Percentiles rank a stretch among this genome's conserved stretches.
phyloP scores from a whole-genome alignment of 768 basidiomycete species.

The Rubroboletus pulcherrimus region DNA sequence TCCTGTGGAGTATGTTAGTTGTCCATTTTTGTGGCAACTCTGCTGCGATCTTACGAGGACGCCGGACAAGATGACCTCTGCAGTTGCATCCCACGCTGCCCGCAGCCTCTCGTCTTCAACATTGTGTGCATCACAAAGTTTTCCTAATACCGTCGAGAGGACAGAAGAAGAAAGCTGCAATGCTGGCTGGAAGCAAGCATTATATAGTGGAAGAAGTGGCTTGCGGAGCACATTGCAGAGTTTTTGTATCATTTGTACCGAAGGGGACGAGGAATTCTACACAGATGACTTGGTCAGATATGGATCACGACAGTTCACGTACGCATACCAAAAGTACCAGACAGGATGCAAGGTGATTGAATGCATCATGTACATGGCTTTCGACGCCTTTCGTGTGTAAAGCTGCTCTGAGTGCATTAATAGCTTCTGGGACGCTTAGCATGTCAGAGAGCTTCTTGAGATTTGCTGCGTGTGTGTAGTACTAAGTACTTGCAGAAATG shows the following conservation, averaged over 20 bases:
- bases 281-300: background rate
- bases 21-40: background rate
- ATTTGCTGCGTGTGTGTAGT: background rate
- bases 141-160: conserved; percentile 39
- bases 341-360: conserved; percentile 41
- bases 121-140: conserved; percentile 30
- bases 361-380: conserved; percentile 31
- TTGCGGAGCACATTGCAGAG: conserved; percentile 41
- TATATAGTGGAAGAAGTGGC: conserved; percentile 44
- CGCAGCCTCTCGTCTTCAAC: conserved; percentile 18
- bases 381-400: conserved; percentile 29
- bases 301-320: background rate
- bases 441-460: conserved; percentile 1
- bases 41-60: conserved; percentile 37
- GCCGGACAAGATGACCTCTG: conserved; percentile 50
- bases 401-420: conserved; percentile 31
- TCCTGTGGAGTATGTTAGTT: conserved; percentile 21
- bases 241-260: conserved; percentile 35
- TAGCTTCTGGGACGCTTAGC: conserved; percentile 28
- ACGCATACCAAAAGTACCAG: conserved; percentile 41
- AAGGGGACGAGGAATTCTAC: conserved; percentile 39
- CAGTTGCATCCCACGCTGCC: conserved; percentile 43
- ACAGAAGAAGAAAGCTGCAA: conserved; percentile 41
- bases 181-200: conserved; percentile 34
- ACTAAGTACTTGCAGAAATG: background rate